Evolutionary conservation across 2,329 filamentous ascomycete species (phyloP), one percentile per base, ranked within the genome.

Genomic region (Emergomyces orientalis): DNA sequence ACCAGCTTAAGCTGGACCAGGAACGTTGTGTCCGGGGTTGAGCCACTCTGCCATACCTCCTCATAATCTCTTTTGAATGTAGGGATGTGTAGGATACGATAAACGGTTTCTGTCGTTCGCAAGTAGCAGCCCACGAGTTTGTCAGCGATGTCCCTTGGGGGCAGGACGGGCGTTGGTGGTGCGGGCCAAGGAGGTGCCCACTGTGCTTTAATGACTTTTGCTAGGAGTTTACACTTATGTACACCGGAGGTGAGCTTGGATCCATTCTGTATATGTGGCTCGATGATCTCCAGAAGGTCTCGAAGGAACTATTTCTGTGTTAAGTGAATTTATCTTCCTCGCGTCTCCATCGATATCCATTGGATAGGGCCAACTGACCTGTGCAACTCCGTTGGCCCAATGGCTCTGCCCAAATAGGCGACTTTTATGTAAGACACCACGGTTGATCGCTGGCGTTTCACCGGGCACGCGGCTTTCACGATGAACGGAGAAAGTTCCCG

Each of bases 41-140:
- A 66, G 0, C 77, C 76, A 9, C 76, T 75, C 0, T 71, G 72
- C 84, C 84, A 87, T 11, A 83, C 70, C 0, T 77, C 75, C 25
- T 83, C 79, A 67, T 86, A 87, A 37, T 84, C 81, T 9, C 74
- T 75, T 59, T 77, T 74, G 65, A 88, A 87, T 0, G 79, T 81
- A 0, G 84, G 84, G 0, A 83, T 69, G 68, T 88, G 82, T 13
- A 88, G 63, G 25, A 88, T 77, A 1, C 85, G 79, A 65, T 83
- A 79, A 19, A 82, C 79, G 0, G 81, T 80, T 67, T 87, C 84
- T 66, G 83, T 79, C 0, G 81, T 81, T 57, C 82, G 75, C 22
- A 88, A 72, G 72, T 86, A 86, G 37, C 75, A 71, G 9, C 80
- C 75, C 19, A 86, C 73, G 1, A 86, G 76, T 60, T 77, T 71